Evolutionary conservation across 2,329 filamentous ascomycete genomes (phyloP), one percentile per base, ranked within the genome.

Genomic region (Paraphaeosphaeria sporulosa): DNA sequence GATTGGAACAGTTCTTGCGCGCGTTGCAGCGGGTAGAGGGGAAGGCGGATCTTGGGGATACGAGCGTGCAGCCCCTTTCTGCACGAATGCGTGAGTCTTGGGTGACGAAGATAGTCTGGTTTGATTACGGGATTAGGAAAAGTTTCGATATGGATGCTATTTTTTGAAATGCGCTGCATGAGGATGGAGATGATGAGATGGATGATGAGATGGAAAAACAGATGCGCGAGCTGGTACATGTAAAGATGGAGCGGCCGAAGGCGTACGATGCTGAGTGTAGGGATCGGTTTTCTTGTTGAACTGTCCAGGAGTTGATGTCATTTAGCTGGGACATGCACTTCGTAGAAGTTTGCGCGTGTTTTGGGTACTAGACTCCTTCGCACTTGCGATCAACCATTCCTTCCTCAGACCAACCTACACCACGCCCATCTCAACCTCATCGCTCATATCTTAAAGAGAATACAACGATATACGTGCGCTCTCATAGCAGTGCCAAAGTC

Each of bases 1-100:
- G 77, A 46, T 59, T 79, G 63, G 70, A 78, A 52, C 73, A 78
- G 63, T 80, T 81, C 62, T 57, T 81, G 32, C 65, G 57, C n/a
- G 73, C 70, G 13, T 43, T 80, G 59, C 68, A 78, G 63, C 57
- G 60, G 25, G 71, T 72, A 21, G 69, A 73, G 49, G 58, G 17
- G 57, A 63, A 25, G 69, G 58, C 32, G 19, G 30, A 48, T 40
- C 43, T 17, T 49, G 56, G 42, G 23, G 56, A 54, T 44, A 40
- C 59, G 19, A 55, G 27, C 13, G 55, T 48, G 21, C 25, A 30
- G 38, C 57, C 17, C 61, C 67, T 73, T 62, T 74, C 69, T 47
- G 56, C 21, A 17, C 62, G 64, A 27, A 79, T 81, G 74, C 71
- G 73, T 36, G 70, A 78, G 4, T 77, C 76, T 6, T 79, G 76